These are phyloP conservation scores for Paecilomyces sp. DNA, from an alignment of 2,329 filamentous ascomycete species.

Conservation along the genomic window DNA sequence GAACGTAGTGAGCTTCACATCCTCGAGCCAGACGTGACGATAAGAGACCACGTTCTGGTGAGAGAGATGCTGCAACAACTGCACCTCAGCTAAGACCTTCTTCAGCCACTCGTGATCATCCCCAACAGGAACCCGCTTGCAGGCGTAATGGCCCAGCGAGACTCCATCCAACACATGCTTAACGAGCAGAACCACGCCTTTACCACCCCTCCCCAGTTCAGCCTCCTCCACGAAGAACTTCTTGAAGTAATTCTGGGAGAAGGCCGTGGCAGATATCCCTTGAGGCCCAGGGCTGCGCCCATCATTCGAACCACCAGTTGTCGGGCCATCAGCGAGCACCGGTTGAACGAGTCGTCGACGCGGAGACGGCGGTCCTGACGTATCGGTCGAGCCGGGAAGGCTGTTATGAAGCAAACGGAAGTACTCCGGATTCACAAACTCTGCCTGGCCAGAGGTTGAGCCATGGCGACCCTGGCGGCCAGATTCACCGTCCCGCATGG, in stretches of 20 bases:
- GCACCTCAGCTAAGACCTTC: slow-evolving; percentile 89
- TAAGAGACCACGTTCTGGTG: slow-evolving; percentile 96
- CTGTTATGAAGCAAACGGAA: slow-evolving; percentile 81
- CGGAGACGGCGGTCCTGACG: slow-evolving; percentile 41
- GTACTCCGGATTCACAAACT: slow-evolving; percentile 85
- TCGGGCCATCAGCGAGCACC: slow-evolving; percentile 37
- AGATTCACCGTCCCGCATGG: slow-evolving; percentile 49
- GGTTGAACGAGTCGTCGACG: slow-evolving; percentile 41
- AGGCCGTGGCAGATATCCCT: slow-evolving; percentile 77
- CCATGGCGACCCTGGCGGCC: slow-evolving; percentile 25
- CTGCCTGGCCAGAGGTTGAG: slow-evolving; percentile 38
- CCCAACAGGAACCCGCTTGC: slow-evolving; percentile 92
- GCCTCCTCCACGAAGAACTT: slow-evolving; percentile 87
- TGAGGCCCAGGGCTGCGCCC: slow-evolving; percentile 44
- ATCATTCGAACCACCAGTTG: slow-evolving; percentile 43
- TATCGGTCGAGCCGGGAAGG: slow-evolving; percentile 42
- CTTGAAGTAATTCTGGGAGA: slow-evolving; percentile 87
- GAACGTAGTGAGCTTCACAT: slow-evolving; percentile 75
- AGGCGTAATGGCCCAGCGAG: slow-evolving; percentile 82
- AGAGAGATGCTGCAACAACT: slow-evolving; percentile 81
- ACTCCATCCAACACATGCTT: slow-evolving; percentile 87
- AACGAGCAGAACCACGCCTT: slow-evolving; percentile 91
- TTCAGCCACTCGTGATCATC: slow-evolving; percentile 93
- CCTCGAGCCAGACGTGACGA: slow-evolving; percentile 93
- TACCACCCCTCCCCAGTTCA: slow-evolving; percentile 81